Percentiles rank a stretch among this genome's conserved stretches.
phyloP scores from a whole-genome alignment of 176 grass and related monocot species.

The Echinochloa phyllopogon region DNA sequence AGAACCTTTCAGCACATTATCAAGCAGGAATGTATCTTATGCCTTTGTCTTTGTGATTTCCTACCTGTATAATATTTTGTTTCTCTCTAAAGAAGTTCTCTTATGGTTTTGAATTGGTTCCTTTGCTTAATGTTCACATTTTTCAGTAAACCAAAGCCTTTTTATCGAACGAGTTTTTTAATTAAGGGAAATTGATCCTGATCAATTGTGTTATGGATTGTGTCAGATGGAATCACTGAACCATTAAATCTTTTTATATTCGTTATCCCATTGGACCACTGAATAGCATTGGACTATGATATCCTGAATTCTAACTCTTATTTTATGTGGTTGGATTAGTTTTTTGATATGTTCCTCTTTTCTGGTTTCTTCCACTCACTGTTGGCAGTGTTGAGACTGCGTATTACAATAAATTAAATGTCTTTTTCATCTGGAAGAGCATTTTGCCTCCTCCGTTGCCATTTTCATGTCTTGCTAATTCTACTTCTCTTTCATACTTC shows the following conservation, averaged over 20 bases:
- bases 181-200: not conserved
- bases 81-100: slow-evolving; percentile 27
- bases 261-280: slow-evolving; percentile 27
- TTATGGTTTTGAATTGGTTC: slow-evolving; percentile 20
- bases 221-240: slow-evolving; percentile 37
- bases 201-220: slow-evolving; percentile 20
- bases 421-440: slow-evolving; percentile 48
- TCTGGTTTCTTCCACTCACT: slow-evolving; percentile 40
- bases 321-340: slow-evolving; percentile 17
- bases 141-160: not conserved
- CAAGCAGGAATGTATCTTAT: not conserved
- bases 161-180: not conserved
- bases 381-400: slow-evolving; percentile 29
- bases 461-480: slow-evolving; percentile 34
- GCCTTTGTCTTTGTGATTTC: slow-evolving; percentile 29
- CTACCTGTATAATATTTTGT: slow-evolving; percentile 20
- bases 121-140: slow-evolving; percentile 7
- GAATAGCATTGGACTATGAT: slow-evolving; percentile 9
- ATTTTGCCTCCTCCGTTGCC: slow-evolving; percentile 31
- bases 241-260: not conserved
- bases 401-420: slow-evolving; percentile 38
- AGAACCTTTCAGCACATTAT: slow-evolving; percentile 4
- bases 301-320: slow-evolving; percentile 9
- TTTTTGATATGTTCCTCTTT: slow-evolving; percentile 26
- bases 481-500: slow-evolving; percentile 25